Base-by-base conservation (phyloP, 2,329 filamentous ascomycete species). In the Aspergillus pseudotamarii region DNA sequence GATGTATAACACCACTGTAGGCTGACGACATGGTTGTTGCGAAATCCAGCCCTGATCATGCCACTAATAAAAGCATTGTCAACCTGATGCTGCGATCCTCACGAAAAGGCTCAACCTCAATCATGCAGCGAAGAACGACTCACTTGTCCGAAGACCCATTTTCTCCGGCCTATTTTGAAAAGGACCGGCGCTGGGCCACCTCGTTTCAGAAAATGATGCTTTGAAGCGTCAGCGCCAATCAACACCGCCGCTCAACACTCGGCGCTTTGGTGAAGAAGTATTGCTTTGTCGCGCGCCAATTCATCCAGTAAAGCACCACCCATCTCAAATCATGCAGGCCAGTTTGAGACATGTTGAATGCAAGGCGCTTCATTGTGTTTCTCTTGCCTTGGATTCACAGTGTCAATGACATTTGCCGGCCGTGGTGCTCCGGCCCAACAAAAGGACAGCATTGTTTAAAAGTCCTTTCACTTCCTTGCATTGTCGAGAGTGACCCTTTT, bases 261-360 rank as follows among this genome's bases (percentile, higher is more conserved):
- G 32, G 32, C 51, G 51, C 32, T 23, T 55, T 55, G 21, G 28
- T 26, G 51, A 34, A 38, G 51, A 14, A 55, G 32, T 1, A 28
- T 57, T 51, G 48, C 51, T 58, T 68, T 68, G 62, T 65, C 66
- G 66, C 66, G 66, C 66, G 66, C 64, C 61, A 65, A 60, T 23
- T 57, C 59, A 48, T 54, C 51, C 46, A 53, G 26, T 57, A 53
- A 38, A 58, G 41, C 59, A 57, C 64, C 66, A 68, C 66, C 61
- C 55, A 41, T 53, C 59, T 30, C 43, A 8, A 11, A 1, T 59
- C 51, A 9, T 43, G 21, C 45, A 61, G 19, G 19, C 38, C 61
- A 34, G 34, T 23, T 26, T 59, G 38, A 23, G 32, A 55, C 32
- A 38, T 4, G n/a, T 11, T n/a, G 19, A 2, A 12, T 30, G 12